Percentiles rank a stretch among this genome's conserved stretches.
These are phyloP conservation scores for Fennellomyces sp. DNA, from an alignment of 371 early-diverging fungal genomes.

Conservation along the genomic window DNA sequence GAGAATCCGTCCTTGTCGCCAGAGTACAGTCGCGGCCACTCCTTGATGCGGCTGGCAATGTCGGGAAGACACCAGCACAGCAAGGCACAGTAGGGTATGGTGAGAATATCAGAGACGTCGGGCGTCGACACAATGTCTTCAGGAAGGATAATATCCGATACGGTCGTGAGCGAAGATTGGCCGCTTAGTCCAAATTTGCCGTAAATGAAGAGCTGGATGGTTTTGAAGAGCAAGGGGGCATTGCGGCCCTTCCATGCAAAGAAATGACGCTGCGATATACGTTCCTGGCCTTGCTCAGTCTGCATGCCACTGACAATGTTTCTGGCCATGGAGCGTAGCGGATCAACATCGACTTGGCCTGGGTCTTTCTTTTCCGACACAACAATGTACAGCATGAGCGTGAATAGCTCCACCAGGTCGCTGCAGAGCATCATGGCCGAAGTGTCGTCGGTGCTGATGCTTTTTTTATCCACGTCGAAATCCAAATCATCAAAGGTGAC, in stretches of 20 bases:
- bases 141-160: constrained; percentile 19
- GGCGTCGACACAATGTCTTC: constrained; percentile 26
- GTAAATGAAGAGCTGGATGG: constrained; percentile 52
- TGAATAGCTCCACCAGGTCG: constrained; percentile 37
- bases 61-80: constrained; percentile 55
- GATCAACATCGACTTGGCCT: not conserved
- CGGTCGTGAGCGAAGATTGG: constrained; percentile 9
- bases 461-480: constrained; percentile 7
- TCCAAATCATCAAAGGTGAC: constrained; percentile 42
- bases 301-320: not conserved
- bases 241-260: constrained; percentile 46
- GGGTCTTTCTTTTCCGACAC: constrained; percentile 22
- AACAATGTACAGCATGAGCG: constrained; percentile 42
- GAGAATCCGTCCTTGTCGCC: constrained; percentile 63
- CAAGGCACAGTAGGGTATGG: constrained; percentile 37
- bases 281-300: not conserved
- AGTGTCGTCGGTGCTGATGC: constrained; percentile 1
- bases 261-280: constrained; percentile 25
- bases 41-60: constrained; percentile 20
- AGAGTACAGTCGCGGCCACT: constrained; percentile 55
- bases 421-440: constrained; percentile 6
- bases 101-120: constrained; percentile 40
- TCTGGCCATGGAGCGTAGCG: not conserved
- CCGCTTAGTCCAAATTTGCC: constrained; percentile 35
- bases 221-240: constrained; percentile 51